Conservation (phyloP, 495 filamentous ascomycete species). For the Neurospora sp. region DNA sequence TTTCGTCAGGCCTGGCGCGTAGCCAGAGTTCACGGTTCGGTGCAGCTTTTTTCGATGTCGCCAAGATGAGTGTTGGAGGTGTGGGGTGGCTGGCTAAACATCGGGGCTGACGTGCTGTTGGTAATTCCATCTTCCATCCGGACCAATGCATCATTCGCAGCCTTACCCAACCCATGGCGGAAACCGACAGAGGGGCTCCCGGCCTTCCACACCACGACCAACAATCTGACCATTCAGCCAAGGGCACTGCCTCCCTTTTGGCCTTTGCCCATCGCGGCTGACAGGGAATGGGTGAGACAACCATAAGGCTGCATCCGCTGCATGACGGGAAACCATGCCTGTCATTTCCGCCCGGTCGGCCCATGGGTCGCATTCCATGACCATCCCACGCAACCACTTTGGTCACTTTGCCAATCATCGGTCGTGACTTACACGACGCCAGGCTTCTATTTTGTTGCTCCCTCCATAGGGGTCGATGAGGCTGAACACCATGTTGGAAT, state of each 20-base stretch:
- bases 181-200: not conserved
- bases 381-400: not conserved
- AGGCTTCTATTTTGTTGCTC: not conserved
- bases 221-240: not conserved
- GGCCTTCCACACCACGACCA: not conserved
- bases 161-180: not conserved
- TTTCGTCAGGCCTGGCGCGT: not conserved
- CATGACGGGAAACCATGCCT: not conserved
- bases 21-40: not conserved
- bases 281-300: not conserved
- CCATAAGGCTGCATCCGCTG: not conserved
- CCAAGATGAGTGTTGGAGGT: too few relatives aligned
- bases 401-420: not conserved
- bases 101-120: too few relatives aligned
- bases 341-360: not conserved
- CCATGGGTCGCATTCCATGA: not conserved
- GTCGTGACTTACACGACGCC: not conserved
- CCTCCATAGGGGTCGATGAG: not conserved
- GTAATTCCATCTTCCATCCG: too few relatives aligned
- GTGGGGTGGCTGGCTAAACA: too few relatives aligned
- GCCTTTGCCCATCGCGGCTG: not conserved
- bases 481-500: not conserved
- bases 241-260: not conserved
- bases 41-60: not conserved
- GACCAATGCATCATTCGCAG: not conserved